Base-by-base conservation (phyloP, 805 yeast species). In the Ogataea degrootiae region DNA sequence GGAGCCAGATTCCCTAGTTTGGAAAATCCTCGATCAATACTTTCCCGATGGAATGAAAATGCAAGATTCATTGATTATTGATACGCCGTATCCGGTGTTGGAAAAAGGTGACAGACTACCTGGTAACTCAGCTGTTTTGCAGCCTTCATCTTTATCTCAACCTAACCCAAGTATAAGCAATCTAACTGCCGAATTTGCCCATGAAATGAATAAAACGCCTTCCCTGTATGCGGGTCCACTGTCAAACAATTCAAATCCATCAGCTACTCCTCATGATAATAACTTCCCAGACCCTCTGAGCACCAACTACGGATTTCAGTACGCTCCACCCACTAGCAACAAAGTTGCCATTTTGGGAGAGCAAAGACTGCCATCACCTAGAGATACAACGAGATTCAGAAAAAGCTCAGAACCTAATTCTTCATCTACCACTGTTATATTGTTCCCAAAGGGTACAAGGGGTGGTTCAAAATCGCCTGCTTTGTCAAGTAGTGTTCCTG, bases 11-110 rank as follows among this genome's bases (percentile, higher is more conserved):
- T 76, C 74, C 43, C 62, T 69, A 17, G 79, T 87, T 1, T 80
- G 82, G 78, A 63, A 67, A 9, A 55, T 85, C 0, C 54, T 87
- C 8, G 90, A 85, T 49, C 67, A 68, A 19, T 76, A 74, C 55
- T 86, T 68, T 58, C 87, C 90, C 0, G 61, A 69, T n/a, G 88
- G 89, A 0, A 86, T 85, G 90, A 53, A 62, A 2, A 76, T 83
- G 74, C 66, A 69, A 16, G 88, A 84, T 43, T 85, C 92, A 0
- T 70, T 86, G 31, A 61, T 84, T 2, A 72, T 85, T 14, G 86
- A 77, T n/a, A 63, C 71, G 0, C 74, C 78, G 14, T 49, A 52
- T 22, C 53, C 56, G 23, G 38, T 49, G 23, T 31, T 36, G 26
- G 52, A 56, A 35, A 43, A 31, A 21, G 35, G 53, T 23, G 22